Evolutionary conservation across 306 rosid genomes (phyloP).

Genomic region (Gastrolobium bilobum): DNA sequence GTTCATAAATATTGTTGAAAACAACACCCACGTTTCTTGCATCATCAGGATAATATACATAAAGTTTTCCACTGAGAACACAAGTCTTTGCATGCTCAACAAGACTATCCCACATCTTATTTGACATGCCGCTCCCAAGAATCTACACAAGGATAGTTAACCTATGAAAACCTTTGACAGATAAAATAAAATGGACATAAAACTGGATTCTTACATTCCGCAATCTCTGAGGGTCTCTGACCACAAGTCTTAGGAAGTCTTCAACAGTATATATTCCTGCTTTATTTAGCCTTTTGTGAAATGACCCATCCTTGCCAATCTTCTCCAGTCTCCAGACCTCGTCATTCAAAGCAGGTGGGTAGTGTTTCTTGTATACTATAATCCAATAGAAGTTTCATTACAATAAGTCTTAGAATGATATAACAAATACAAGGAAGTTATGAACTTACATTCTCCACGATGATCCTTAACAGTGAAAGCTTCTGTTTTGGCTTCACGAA

Average conservation of each 20-base stretch:
- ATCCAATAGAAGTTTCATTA: slow-evolving; percentile 34
- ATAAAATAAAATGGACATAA: slow-evolving; percentile 6
- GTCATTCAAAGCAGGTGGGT: slow-evolving; percentile 77
- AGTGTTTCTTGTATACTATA: slow-evolving; percentile 89
- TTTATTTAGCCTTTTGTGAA: slow-evolving; percentile 82
- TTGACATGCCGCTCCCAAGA: slow-evolving; percentile 96
- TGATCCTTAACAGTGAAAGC: slow-evolving; percentile 93
- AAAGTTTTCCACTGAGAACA: slow-evolving; percentile 75
- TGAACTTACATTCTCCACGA: slow-evolving; percentile 86
- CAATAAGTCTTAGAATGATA: slow-evolving; percentile 25
- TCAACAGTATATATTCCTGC: slow-evolving; percentile 76
- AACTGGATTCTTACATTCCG: slow-evolving; percentile 68
- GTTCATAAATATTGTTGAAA: slow-evolving; percentile 79
- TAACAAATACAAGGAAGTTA: slow-evolving; percentile 32
- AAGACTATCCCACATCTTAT: slow-evolving; percentile 93
- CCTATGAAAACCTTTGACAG: slow-evolving; percentile 31
- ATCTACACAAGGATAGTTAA: slow-evolving; percentile 59
- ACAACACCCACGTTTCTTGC: slow-evolving; percentile 82
- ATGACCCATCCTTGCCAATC: slow-evolving; percentile 93
- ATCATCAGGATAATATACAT: slow-evolving; percentile 83
- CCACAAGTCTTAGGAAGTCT: slow-evolving; percentile 82
- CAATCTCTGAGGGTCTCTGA: slow-evolving; percentile 78
- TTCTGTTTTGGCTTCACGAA: slow-evolving; percentile 91
- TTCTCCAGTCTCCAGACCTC: slow-evolving; percentile 95
- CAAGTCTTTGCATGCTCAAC: slow-evolving; percentile 92